Conservation (phyloP, 2,329 filamentous ascomycete species). For the Fusarium sambucinum region DNA sequence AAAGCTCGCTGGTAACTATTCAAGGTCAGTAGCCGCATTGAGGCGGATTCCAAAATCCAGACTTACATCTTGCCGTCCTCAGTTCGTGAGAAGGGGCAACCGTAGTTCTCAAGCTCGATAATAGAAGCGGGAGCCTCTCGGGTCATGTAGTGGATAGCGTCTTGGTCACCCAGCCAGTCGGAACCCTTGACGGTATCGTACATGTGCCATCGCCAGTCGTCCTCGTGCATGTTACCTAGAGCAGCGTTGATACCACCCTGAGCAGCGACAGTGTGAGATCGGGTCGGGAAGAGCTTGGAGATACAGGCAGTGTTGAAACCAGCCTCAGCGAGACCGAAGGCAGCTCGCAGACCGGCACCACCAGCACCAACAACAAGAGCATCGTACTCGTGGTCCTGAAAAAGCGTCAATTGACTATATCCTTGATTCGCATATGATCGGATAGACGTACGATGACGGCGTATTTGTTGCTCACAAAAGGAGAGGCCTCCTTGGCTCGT, state of each 20-base stretch:
- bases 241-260: slow-evolving; percentile 90
- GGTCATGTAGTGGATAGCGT: slow-evolving; percentile 99
- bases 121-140: slow-evolving; percentile 91
- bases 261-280: slow-evolving; percentile 85
- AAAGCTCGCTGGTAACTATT: slow-evolving; percentile 94
- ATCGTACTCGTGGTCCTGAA: slow-evolving; percentile 96
- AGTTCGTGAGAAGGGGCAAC: slow-evolving; percentile 95
- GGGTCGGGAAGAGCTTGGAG: slow-evolving; percentile 86
- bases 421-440: slow-evolving; percentile 8
- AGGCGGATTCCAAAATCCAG: background rate
- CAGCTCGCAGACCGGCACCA: slow-evolving; percentile 83
- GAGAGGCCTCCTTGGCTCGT: slow-evolving; percentile 91
- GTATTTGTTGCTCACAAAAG: slow-evolving; percentile 89
- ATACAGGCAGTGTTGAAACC: slow-evolving; percentile 93
- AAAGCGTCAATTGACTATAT: slow-evolving; percentile 43
- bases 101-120: slow-evolving; percentile 96
- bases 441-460: slow-evolving; percentile 82
- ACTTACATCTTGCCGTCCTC: slow-evolving; percentile 93
- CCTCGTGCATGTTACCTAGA: slow-evolving; percentile 95
- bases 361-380: slow-evolving; percentile 91
- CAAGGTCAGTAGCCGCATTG: slow-evolving; percentile 30
- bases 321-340: slow-evolving; percentile 87
- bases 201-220: slow-evolving; percentile 99
- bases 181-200: slow-evolving; percentile 98
- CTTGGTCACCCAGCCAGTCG: slow-evolving; percentile 97